Conservation (phyloP, 2,329 filamentous ascomycete genomes). For the Pseudogymnoascus destructans region DNA sequence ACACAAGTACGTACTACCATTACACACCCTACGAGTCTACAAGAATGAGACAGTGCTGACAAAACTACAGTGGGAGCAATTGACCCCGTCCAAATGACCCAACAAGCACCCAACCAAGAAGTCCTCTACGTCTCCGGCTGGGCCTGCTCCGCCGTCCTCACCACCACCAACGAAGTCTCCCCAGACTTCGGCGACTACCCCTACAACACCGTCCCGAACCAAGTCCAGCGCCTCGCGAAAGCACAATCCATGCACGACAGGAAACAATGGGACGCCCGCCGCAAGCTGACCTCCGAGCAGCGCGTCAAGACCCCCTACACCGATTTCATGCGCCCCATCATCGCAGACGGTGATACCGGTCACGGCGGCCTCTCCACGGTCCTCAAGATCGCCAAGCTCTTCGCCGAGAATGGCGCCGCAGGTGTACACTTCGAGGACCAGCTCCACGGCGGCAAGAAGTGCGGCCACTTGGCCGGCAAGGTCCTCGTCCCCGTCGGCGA, state of each 20-base stretch:
- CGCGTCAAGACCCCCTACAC: constrained; percentile 66
- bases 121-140: constrained; percentile 93
- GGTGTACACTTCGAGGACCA: constrained; percentile 98
- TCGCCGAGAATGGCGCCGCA: constrained; percentile 91
- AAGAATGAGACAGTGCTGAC: constrained; percentile 13
- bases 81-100: constrained; percentile 98
- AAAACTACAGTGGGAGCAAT: constrained; percentile 70
- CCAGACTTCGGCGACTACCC: constrained; percentile 98
- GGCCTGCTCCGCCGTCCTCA: constrained; percentile 90
- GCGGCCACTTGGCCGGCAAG: constrained; percentile 90
- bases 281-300: constrained; percentile 63
- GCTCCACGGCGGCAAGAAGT: constrained; percentile 96
- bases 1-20: constrained; percentile 56
- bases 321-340: constrained; percentile 88
- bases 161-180: constrained; percentile 90
- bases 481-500: constrained; percentile 87
- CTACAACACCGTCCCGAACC: constrained; percentile 97
- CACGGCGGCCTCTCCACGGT: constrained; percentile 89
- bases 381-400: constrained; percentile 90
- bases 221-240: constrained; percentile 91
- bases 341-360: constrained; percentile 92
- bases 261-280: constrained; percentile 79
- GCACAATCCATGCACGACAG: constrained; percentile 95
- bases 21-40: constrained; percentile 8
- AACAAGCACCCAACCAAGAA: constrained; percentile 92